Evolutionary conservation across 495 filamentous ascomycete species (phyloP), one percentile per base, ranked within the genome.

Genomic region (Talaromyces proteolyticus): DNA sequence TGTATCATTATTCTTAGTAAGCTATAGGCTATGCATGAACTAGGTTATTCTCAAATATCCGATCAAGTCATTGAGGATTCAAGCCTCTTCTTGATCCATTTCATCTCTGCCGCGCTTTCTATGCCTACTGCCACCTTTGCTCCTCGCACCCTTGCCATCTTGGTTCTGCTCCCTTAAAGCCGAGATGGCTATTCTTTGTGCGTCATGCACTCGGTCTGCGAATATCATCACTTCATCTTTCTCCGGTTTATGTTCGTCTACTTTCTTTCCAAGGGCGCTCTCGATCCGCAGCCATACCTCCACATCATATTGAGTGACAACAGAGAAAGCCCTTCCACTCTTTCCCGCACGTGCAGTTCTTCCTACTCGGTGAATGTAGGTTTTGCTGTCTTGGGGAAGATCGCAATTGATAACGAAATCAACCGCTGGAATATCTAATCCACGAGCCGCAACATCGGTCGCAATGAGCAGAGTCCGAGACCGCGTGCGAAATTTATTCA

Each of bases 281-380:
- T 98, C 93, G 36, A 95, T 94, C 10, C 93, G 67, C 57, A 87
- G 67, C 70, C 79, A 96, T 5, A 96, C 71, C 61, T 96, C 93
- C 23, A 95, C 59, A 58, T 97, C 93, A 53, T 96, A 97, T 61
- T 98, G 93, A 4, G 86, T 94, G 2, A 91, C 83, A 8, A 97
- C 65, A 21, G 75, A 84, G 37, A 96, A 77, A 1, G 91, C 89
- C 25, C 86, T 74, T n/a, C 92, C 92, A 20, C 80, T 82, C 59
- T 89, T 88, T 12, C 92, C 92, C 0, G 93, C 92, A 65, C 93
- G 78, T 0, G 93, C 93, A 0, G 93, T 98, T 52, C 93, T 85
- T 6, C 93, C 93, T 2, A 96, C 92, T 37, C 93, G 83, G 62
- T 98, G 93, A 45, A 98, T 88, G 58, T 96, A 98, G 0, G 89